These are phyloP conservation scores for Volvox africanus DNA, from an alignment of 139 green algal genomes.

Conservation along the genomic window DNA sequence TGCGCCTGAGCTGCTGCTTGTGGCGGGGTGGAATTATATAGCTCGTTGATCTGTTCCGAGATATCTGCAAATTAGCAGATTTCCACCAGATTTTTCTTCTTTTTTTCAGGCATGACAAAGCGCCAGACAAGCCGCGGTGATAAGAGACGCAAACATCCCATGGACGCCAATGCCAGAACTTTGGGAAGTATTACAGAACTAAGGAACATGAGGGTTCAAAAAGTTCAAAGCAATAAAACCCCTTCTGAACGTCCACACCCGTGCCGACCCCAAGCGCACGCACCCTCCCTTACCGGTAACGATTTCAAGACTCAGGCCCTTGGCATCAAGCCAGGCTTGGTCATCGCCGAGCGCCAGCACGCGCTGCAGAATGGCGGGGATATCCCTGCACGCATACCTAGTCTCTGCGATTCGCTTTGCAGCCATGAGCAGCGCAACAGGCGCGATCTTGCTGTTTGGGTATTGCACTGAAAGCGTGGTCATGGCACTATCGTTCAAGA, in stretches of 20 bases:
- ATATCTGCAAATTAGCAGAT: constrained; percentile 16
- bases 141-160: too few relatives aligned
- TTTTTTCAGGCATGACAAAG: too few relatives aligned
- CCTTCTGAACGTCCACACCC: too few relatives aligned
- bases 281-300: constrained; percentile 19
- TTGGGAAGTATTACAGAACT: too few relatives aligned
- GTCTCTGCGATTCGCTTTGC: constrained; percentile 8
- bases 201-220: too few relatives aligned
- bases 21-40: neutral
- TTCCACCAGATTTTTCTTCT: neutral
- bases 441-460: neutral
- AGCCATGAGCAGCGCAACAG: constrained; percentile 19
- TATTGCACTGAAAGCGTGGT: constrained; percentile 32
- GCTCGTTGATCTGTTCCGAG: constrained; percentile 36
- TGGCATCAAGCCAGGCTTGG: neutral
- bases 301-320: constrained; percentile 1
- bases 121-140: too few relatives aligned
- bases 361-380: neutral
- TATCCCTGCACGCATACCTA: neutral
- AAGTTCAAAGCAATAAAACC: too few relatives aligned
- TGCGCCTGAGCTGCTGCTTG: neutral
- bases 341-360: neutral
- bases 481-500: constrained; percentile 41
- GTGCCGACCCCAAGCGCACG: too few relatives aligned
- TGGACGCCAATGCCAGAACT: too few relatives aligned